Conservation (phyloP, 257 asterid species). For the Primulina tabacum region DNA sequence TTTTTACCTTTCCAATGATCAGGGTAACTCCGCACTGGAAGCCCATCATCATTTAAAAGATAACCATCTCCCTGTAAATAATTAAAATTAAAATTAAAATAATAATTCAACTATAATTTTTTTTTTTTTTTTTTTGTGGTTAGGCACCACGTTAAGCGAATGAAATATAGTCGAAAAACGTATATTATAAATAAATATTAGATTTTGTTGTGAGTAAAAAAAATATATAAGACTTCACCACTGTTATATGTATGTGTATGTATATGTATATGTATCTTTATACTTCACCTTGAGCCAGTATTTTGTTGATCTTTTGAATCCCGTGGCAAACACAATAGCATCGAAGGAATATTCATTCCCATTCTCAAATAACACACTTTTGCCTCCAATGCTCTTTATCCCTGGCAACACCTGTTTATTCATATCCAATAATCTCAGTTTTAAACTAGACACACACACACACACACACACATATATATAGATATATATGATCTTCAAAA, state of each 20-base stretch:
- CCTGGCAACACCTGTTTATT: slow-evolving; percentile 50
- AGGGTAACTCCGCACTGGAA: slow-evolving; percentile 45
- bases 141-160: no score
- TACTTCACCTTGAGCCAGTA: slow-evolving; percentile 64
- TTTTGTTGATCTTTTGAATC: slow-evolving; percentile 66
- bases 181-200: no score
- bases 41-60: slow-evolving; percentile 57
- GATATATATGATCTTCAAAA: no score
- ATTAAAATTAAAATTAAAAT: background rate
- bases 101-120: background rate
- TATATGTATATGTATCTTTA: rapidly evolving
- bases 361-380: slow-evolving; percentile 45
- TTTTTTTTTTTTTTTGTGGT: no score
- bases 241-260: no score
- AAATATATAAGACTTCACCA: no score
- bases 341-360: slow-evolving; percentile 46
- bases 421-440: no score
- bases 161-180: no score
- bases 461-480: no score
- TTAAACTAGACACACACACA: no score
- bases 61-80: slow-evolving; percentile 45
- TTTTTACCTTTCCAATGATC: slow-evolving; percentile 73
- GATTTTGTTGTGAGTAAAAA: no score
- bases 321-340: slow-evolving; percentile 66
- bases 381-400: slow-evolving; percentile 35